Evolutionary conservation across 352 stramenopile genomes (phyloP), one percentile per base, ranked within the genome.

Genomic region (Globisporangium polare): DNA sequence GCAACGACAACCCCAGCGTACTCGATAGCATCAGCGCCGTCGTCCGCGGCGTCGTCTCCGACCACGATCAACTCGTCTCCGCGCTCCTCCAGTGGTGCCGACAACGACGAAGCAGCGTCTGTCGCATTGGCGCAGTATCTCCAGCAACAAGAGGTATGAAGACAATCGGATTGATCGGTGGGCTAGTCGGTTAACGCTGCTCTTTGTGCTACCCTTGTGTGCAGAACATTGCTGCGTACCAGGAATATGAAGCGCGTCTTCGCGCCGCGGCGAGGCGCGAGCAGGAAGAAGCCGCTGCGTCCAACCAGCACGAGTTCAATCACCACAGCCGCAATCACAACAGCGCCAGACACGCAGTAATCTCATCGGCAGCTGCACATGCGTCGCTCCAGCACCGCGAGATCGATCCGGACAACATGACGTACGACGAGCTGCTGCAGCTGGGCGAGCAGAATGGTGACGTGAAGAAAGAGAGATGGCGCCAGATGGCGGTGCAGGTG

Each of bases 321-420:
- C 5, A 43, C 15, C 15, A 35, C 24, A 27, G 2, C 17, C 9
- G 5, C 18, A 24, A 26, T 15, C 18, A 42, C 47, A 24, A 37
- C 18, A 55, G 17, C 17, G 26, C 15, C 39, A 27, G 50, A 18
- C 50, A 8, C 39, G 8, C 39, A 18, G 13, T 15, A 7, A 41
- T 43, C 13, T 43, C 37, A n/a, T 33, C 15, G 35, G 56, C 4
- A 49, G 67, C 45, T 17, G 24, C 49, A 26, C 27, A 42, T 12
- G 49, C 35, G 26, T 41, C 53, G 26, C 9, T 60, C 18, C 37
- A 31, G 13, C 26, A 29, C 1, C 71, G 53, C 43, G 71, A 69
- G 49, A 71, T 92, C n/a, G 83, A 91, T 55, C 80, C 82, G 1
- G 83, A 91, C 52, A 87, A 78, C 62, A 93, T 93, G 83, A 86